Base-by-base conservation (phyloP, 192 early-diverging fungal species). In the Backusella australiensis region DNA sequence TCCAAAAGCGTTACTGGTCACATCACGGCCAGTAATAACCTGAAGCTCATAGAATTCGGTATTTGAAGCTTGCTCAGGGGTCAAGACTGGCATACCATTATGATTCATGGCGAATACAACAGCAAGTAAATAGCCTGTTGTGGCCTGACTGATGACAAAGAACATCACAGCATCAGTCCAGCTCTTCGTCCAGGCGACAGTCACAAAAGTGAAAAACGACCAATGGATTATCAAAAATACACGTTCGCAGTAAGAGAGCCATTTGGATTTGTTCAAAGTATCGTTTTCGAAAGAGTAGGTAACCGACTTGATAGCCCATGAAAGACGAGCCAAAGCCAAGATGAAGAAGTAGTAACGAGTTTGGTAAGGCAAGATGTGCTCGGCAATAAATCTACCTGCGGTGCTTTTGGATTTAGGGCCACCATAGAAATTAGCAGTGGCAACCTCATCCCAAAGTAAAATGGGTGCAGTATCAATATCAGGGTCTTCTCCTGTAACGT, bases 381-480 rank as follows among this genome's bases (percentile, higher is more conserved):
- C 77, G 26, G 92, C 87, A 75, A 95, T 80, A 83, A 94, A 93
- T n/a, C 88, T 81, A 29, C 85, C 75, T 39, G 90, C 78, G 26
- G 78, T 63, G 23, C 79, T 77, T 39, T 91, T 86, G 15, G 88
- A 79, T 35, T 82, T 66, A 59, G 87, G 70, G 21, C 84, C 78
- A 34, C 82, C 83, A 75, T 87, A 84, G 35, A 82, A 86, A 32
- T 86, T 75, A 72, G 86, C 86, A 38, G 85, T 81, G 35, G 90
- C 85, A 77, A 87, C 81, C 77, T 91, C 90, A 72, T 82, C 85
- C 94, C 94, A 96, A 67, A 91, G 89, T 67, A 96, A 85, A 42
- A 93, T 82, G 34, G 94, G 94, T 78, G 92, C 86, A 12, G 94
- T 96, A 79, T 91, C 86, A 76, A 96, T 96, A 82, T 96, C 94